Evolutionary conservation across 73 alveolate species (phyloP).

Genomic region (Uronychia setigera): DNA sequence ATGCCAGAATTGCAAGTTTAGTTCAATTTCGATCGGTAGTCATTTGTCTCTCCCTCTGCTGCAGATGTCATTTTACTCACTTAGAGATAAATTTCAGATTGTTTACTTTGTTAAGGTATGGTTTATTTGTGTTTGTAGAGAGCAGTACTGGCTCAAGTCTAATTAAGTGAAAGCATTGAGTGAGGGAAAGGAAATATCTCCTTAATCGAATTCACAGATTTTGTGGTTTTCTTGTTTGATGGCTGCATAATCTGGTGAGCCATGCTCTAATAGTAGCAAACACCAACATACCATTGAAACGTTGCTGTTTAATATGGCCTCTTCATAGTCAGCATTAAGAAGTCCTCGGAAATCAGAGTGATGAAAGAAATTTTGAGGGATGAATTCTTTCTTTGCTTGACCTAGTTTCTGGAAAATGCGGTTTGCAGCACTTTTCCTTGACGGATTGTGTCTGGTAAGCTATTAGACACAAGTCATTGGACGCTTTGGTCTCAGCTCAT

Average conservation of each 20-base stretch:
- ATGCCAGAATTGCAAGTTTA: too few relatives aligned
- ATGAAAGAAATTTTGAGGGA: not conserved
- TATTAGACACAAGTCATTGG: not conserved
- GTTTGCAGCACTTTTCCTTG: not conserved
- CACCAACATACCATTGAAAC: not conserved
- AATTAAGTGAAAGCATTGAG: too few relatives aligned
- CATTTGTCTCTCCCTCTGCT: too few relatives aligned
- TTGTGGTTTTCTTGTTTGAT: not conserved
- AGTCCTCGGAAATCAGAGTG: constrained; percentile 41
- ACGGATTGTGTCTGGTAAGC: not conserved
- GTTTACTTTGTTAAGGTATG: too few relatives aligned
- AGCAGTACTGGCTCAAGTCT: too few relatives aligned
- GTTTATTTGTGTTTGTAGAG: too few relatives aligned
- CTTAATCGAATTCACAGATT: not conserved
- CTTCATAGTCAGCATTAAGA: constrained; percentile 28
- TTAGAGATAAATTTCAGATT: too few relatives aligned
- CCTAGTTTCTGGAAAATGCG: not conserved
- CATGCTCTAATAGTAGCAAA: not conserved
- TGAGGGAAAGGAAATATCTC: not conserved
- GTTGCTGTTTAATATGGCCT: constrained; percentile 18
- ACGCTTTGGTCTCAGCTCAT: not conserved
- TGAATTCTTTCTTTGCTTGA: not conserved
- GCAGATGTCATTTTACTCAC: too few relatives aligned
- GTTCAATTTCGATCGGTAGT: too few relatives aligned
- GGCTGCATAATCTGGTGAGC: not conserved